These are phyloP conservation scores for Dalbergia cochinchinensis DNA, from an alignment of 306 rosid species.

Conservation along the genomic window DNA sequence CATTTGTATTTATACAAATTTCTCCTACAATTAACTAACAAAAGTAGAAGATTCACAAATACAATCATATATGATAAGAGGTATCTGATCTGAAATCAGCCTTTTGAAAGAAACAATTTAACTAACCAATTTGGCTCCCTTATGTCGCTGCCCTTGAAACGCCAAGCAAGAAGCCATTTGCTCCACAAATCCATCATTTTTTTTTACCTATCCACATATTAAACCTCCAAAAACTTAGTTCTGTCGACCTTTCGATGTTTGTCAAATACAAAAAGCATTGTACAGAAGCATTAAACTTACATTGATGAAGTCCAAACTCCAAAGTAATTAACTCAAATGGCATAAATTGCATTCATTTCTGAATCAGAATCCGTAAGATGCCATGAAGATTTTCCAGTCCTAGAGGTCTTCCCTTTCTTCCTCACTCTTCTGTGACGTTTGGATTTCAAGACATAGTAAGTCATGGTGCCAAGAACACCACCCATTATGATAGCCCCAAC, in stretches of 20 bases:
- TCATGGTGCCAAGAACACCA: conserved; percentile 80
- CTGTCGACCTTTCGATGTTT: conserved; percentile 27
- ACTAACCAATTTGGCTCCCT: conserved; percentile 39
- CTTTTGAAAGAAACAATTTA: conserved; percentile 35
- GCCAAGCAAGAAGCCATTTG: conserved; percentile 33
- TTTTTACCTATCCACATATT: conserved; percentile 21
- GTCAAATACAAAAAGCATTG: conserved; percentile 13
- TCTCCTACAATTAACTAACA: not conserved
- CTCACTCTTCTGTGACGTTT: conserved; percentile 63
- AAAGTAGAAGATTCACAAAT: not conserved
- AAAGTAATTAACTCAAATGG: conserved; percentile 55
- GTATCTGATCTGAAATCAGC: conserved; percentile 26
- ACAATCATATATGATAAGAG: conserved; percentile 3
- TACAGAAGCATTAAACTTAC: conserved; percentile 35
- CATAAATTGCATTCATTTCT: conserved; percentile 73
- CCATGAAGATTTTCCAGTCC: conserved; percentile 38
- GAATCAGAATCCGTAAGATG: conserved; percentile 65
- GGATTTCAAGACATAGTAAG: conserved; percentile 77
- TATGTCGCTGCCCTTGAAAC: conserved; percentile 37
- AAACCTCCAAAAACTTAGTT: conserved; percentile 39
- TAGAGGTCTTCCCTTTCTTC: conserved; percentile 62
- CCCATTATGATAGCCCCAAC: conserved; percentile 68
- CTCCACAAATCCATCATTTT: conserved; percentile 36
- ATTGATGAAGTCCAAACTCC: conserved; percentile 6
- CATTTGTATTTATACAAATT: not conserved